Conservation (phyloP, 306 rosid genomes). For the Geum urbanum region DNA sequence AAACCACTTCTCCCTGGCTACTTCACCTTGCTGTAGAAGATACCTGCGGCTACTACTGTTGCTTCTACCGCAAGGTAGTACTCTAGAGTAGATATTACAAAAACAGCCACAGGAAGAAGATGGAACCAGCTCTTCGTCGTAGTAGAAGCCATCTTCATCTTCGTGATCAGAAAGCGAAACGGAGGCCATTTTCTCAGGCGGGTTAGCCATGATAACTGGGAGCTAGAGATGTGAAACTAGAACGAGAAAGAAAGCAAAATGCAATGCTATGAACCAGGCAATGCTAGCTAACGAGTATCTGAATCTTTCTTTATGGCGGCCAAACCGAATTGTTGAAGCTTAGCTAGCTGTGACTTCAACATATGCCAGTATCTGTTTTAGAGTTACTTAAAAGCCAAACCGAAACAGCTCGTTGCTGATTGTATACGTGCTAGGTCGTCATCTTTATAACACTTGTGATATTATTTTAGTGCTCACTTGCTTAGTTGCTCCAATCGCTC, state of each 20-base stretch:
- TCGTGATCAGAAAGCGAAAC: background rate
- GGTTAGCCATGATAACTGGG: slow-evolving; percentile 8
- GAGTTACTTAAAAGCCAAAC: background rate
- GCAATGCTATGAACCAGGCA: background rate
- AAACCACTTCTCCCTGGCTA: slow-evolving; percentile 22
- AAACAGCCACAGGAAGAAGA: slow-evolving; percentile 23
- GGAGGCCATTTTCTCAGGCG: slow-evolving; percentile 14
- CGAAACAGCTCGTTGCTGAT: background rate
- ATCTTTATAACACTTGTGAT: background rate
- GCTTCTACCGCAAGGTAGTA: slow-evolving; percentile 4
- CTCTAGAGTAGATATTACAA: background rate
- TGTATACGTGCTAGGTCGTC: background rate
- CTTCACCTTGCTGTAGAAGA: slow-evolving; percentile 12
- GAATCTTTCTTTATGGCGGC: background rate
- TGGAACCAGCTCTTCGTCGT: slow-evolving; percentile 14
- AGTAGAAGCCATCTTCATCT: background rate
- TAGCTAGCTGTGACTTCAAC: slow-evolving; percentile 11
- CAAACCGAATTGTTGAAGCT: slow-evolving; percentile 4
- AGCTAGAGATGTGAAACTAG: background rate
- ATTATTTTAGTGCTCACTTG: background rate
- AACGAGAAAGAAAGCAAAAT: background rate
- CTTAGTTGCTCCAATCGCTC: background rate
- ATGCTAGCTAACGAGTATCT: slow-evolving; percentile 4
- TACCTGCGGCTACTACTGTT: background rate
- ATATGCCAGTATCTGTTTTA: background rate